Base-by-base conservation (phyloP, 495 filamentous ascomycete species). In the Podospora fimiseda region DNA sequence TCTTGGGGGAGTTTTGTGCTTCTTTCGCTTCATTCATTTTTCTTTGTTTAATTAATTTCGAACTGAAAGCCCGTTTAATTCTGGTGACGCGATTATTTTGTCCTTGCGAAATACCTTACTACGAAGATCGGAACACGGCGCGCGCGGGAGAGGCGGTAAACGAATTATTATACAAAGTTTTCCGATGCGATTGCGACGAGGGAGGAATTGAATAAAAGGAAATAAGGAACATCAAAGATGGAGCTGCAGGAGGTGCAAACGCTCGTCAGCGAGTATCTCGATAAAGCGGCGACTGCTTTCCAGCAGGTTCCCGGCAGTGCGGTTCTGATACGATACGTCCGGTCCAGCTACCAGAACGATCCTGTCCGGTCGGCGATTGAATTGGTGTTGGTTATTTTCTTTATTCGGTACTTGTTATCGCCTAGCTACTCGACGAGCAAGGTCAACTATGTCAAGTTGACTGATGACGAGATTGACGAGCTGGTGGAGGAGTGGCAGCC, bases 381-480 rank as follows among this genome's bases (percentile, higher is more conserved):
- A 68, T 74, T 99, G 36, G 84, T 97, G 50, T 81, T 99, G 44
- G 89, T 99, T 56, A 80, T 99, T 44, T 99, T 99, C 72, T 92
- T 91, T 46, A 82, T 99, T 18, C 81, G 91, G 42, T 99, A 99
- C 63, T 76, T 99, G 16, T 76, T 97, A 39, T 84, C 90, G 36
- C 91, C 94, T 2, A 87, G 84, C 39, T 98, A 97, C 70, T 86
- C 87, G 47, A 96, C 90, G 50, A 79, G 83, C 56, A 92, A 87
- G 62, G 83, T 86, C 46, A 91, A 89, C 56, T 87, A 90, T 57
- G 89, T 96, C 46, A 83, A 86, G 56, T 71, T 98, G 53, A 86
- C 86, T 9, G 93, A 97, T 58, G 89, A 95, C 69, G 93, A 99
- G 71, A 92, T 99, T 57, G 93, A 99, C 64, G 93, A 99, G 58